Conservation (phyloP, 2,329 filamentous ascomycete species). For the Hypoxylon sp. region DNA sequence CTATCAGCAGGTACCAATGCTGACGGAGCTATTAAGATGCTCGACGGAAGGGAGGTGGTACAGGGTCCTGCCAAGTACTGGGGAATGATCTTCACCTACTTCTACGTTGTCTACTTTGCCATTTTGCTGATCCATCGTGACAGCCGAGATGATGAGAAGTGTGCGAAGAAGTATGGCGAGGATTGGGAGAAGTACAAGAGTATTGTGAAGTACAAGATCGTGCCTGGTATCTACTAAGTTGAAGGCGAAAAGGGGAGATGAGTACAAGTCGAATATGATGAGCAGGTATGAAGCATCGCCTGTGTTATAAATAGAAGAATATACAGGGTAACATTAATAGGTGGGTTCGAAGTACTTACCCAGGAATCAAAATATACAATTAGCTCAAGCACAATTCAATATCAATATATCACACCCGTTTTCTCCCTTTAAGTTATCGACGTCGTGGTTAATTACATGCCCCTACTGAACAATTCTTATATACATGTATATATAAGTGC, state of each 20-base stretch:
- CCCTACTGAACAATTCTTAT: not conserved
- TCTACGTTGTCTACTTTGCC: constrained; percentile 94
- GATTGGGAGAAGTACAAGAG: constrained; percentile 93
- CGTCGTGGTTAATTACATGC: not conserved
- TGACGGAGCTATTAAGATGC: constrained; percentile 69
- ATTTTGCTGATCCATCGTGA: constrained; percentile 89
- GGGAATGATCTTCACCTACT: constrained; percentile 92
- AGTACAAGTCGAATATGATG: not conserved
- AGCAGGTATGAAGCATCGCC: not conserved
- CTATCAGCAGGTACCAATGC: constrained; percentile 67
- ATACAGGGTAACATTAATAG: not conserved
- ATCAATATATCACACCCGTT: not conserved
- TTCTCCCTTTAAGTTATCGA: not conserved
- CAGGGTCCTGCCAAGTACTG: constrained; percentile 83
- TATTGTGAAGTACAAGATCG: constrained; percentile 83
- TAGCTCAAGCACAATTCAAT: not conserved
- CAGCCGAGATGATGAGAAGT: constrained; percentile 90
- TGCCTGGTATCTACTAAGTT: constrained; percentile 84
- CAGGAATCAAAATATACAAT: not conserved
- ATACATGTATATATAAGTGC: not conserved
- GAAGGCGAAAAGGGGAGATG: not conserved
- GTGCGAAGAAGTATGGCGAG: constrained; percentile 88
- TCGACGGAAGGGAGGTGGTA: constrained; percentile 75
- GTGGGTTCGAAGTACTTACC: not conserved
- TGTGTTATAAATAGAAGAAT: not conserved